Percentiles rank a stretch among this genome's conserved stretches.
These are phyloP conservation scores for Aspergillus haitiensis DNA, from an alignment of 495 filamentous ascomycete genomes.

Conservation along the genomic window DNA sequence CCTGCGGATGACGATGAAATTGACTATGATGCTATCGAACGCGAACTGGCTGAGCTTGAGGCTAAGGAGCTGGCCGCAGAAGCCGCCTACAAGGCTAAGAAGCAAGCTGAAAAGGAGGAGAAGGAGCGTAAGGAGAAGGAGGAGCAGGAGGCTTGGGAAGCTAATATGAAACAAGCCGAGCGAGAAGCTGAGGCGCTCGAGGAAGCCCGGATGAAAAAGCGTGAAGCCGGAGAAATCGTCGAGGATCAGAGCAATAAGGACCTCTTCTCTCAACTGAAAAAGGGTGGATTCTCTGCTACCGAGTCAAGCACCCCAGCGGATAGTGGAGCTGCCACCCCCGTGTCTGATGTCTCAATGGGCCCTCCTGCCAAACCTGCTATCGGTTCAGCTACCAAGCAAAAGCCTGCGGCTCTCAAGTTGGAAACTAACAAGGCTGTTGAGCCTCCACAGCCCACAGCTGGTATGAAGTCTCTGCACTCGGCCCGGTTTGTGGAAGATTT, in stretches of 20 bases:
- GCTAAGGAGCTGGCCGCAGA: constrained; percentile 61
- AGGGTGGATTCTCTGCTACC: constrained; percentile 46
- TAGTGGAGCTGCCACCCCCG: constrained; percentile 57
- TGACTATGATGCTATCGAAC: constrained; percentile 53
- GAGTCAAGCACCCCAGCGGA: constrained; percentile 53
- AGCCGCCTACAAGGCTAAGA: constrained; percentile 59
- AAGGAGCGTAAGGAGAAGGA: constrained; percentile 60
- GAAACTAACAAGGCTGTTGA: constrained; percentile 81
- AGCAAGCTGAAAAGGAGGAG: constrained; percentile 61
- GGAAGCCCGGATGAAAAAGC: constrained; percentile 52
- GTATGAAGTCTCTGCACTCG: constrained; percentile 84
- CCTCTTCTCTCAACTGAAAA: constrained; percentile 59
- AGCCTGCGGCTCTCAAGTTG: constrained; percentile 80
- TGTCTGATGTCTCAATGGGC: constrained; percentile 55
- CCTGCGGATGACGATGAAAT: constrained; percentile 54
- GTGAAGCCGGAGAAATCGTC: constrained; percentile 32
- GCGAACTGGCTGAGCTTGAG: constrained; percentile 54
- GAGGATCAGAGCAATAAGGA: constrained; percentile 40
- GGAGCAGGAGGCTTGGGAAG: constrained; percentile 47
- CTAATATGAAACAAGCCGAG: constrained; percentile 58
- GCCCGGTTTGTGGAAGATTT: constrained; percentile 79
- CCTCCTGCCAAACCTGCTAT: constrained; percentile 55
- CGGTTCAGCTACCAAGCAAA: constrained; percentile 53
- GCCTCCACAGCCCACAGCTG: constrained; percentile 85
- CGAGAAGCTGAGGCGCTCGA: constrained; percentile 57